Percentiles rank a stretch among this genome's conserved stretches.
Evolutionary conservation across 2,329 filamentous ascomycete genomes (phyloP).

Genomic region (Pestalotiopsis sp.): DNA sequence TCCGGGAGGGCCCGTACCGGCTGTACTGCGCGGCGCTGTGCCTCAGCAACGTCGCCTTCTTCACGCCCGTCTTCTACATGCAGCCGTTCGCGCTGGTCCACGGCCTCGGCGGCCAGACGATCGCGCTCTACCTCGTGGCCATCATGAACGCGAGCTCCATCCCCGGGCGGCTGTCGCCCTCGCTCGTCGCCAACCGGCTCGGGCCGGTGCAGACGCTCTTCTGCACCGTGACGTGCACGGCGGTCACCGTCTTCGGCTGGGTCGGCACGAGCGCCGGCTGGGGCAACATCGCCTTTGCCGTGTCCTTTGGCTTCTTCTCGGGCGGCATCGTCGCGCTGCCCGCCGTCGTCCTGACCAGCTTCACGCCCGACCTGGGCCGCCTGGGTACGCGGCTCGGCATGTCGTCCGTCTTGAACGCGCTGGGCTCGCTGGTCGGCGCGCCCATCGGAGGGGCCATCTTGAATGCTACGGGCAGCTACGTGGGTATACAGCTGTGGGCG

Average conservation of each 20-base stretch:
- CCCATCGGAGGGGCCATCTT: constrained; percentile 53
- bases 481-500: constrained; percentile 32
- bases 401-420: constrained; percentile 36
- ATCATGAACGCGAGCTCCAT: constrained; percentile 54
- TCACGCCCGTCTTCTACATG: constrained; percentile 48
- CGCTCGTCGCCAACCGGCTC: constrained; percentile 42
- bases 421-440: constrained; percentile 55
- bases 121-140: constrained; percentile 49
- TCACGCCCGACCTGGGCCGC: constrained; percentile 23
- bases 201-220: constrained; percentile 43
- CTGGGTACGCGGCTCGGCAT: constrained; percentile 47
- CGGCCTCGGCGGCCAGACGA: constrained; percentile 30
- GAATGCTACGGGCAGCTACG: constrained; percentile 23
- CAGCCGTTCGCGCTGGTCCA: constrained; percentile 42
- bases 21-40: constrained; percentile 26
- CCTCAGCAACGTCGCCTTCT: constrained; percentile 36
- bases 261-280: constrained; percentile 37
- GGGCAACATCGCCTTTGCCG: constrained; percentile 43
- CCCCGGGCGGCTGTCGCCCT: constrained; percentile 50
- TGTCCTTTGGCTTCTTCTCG: constrained; percentile 50
- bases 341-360: constrained; percentile 34
- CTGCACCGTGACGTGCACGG: constrained; percentile 35
- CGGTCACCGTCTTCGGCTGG: constrained; percentile 41
- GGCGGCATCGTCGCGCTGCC: constrained; percentile 46
- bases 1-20: constrained; percentile 31